Base-by-base conservation (phyloP, 306 rosid genomes). In the Pterocarpus santalinus region DNA sequence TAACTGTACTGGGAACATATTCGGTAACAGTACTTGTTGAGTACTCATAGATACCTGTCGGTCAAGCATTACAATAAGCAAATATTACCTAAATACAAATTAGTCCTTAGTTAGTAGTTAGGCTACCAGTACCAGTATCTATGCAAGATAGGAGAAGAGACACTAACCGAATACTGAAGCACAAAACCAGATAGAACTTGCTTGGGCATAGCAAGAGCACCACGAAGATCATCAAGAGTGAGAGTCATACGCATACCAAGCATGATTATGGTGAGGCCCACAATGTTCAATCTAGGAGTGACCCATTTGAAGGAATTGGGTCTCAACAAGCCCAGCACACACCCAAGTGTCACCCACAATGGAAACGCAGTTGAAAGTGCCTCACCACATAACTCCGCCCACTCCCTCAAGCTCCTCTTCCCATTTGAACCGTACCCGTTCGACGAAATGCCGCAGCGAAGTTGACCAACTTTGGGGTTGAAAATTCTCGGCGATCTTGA, bases 181-280 rank as follows among this genome's bases (percentile, higher is more conserved):
- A 85, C n/a, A 41, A 94, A 91, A 28, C 97, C 98, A n/a, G 82
- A 78, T 3, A 90, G 49, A 4, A 92, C 80, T 82, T 94, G 88
- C 89, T 90, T 92, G 57, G 94, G 97, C 97, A 92, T 91, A 52
- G 92, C 82, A 41, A 94, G 85, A 47, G 94, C 94, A 5, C 86
- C 91, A 11, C 90, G 92, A 82, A 94, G 93, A 87, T 94, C 97
- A 51, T 87, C 86, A n/a, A 94, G 80, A 17, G 97, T 91, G 71
- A 94, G 91, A 11, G 97, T 92, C 97, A 92, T 94, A n/a, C 98
- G 97, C 98, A 94, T 94, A 5, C 97, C 96, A 63, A 94, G 90
- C 98, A 92, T 94, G 46, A 91, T 88, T 2, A 89, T 17, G 0
- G 86, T 88, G 35, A 94, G 80, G 2, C 98, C 97, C 10, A 81